A percentile compares a stretch with the other conserved stretches of the same genome.
These are phyloP conservation scores for Berkeleyomyces basicola DNA, from an alignment of 2,329 filamentous ascomycete species.

Conservation along the genomic window DNA sequence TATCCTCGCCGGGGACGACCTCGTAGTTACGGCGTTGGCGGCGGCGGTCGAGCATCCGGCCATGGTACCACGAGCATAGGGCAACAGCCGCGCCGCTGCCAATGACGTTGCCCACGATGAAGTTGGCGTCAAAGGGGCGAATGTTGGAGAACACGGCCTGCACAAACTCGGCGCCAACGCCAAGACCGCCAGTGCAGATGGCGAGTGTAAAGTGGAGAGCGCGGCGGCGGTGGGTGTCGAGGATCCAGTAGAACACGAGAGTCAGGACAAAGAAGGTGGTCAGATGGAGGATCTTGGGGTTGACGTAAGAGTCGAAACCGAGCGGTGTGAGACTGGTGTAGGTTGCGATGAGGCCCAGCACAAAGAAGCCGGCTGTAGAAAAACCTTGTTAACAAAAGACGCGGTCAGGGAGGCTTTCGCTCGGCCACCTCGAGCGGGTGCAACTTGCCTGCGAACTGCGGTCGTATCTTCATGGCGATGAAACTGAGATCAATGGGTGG, in stretches of 20 bases:
- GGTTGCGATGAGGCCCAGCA: conserved; percentile 57
- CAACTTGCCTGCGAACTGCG: conserved; percentile 67
- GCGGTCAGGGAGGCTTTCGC: background rate
- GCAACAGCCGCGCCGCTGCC: conserved; percentile 58
- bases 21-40: conserved; percentile 57
- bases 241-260: conserved; percentile 84
- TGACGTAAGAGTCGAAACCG: conserved; percentile 41
- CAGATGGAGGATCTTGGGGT: conserved; percentile 82
- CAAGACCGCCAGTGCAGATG: conserved; percentile 56
- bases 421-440: conserved; percentile 10
- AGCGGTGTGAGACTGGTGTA: conserved; percentile 62
- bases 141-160: conserved; percentile 61
- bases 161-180: conserved; percentile 58
- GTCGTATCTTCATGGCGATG: conserved; percentile 59
- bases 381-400: background rate
- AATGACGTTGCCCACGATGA: conserved; percentile 74
- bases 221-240: conserved; percentile 78
- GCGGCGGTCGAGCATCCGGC: conserved; percentile 82
- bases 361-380: conserved; percentile 44
- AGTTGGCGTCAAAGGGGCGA: conserved; percentile 57
- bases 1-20: conserved; percentile 45
- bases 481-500: background rate
- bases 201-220: conserved; percentile 69
- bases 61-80: conserved; percentile 81
- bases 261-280: conserved; percentile 84